Percentiles rank a stretch among this genome's conserved stretches.
Conservation (phyloP, 1,139 yeast species). For the Meyerozyma carpophila region DNA sequence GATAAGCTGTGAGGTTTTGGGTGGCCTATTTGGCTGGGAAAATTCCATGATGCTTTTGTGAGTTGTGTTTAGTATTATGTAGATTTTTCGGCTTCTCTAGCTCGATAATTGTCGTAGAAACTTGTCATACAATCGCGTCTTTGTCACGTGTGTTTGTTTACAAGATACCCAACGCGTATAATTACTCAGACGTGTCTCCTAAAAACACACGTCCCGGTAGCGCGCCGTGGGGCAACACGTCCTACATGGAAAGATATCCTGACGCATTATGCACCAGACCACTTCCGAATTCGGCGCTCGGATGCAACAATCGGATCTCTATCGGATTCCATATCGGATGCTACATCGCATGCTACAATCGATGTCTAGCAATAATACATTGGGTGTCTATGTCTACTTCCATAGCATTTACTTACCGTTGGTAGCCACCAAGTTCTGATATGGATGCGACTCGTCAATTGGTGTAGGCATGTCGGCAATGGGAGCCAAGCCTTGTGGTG, state of each 20-base stretch:
- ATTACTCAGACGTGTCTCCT: constrained; percentile 1
- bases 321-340: too few species aligned
- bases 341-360: not conserved
- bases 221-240: not conserved
- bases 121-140: not conserved
- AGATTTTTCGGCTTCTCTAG: not conserved
- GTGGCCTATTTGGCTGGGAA: not conserved
- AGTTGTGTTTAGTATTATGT: not conserved
- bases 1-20: not conserved
- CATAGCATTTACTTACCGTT: not conserved
- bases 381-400: not conserved
- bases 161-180: not conserved
- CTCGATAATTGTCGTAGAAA: not conserved
- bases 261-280: not conserved
- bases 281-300: not conserved
- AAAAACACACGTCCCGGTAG: not conserved
- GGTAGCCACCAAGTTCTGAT: constrained; percentile 9
- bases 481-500: constrained; percentile 12
- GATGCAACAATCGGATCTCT: not conserved
- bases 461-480: constrained; percentile 22
- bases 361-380: not conserved
- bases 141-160: not conserved
- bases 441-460: constrained; percentile 15
- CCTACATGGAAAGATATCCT: not conserved
- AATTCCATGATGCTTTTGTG: too few species aligned